Evolutionary conservation across 805 yeast genomes (phyloP).

Genomic region (Wickerhamomyces strasburgensis): DNA sequence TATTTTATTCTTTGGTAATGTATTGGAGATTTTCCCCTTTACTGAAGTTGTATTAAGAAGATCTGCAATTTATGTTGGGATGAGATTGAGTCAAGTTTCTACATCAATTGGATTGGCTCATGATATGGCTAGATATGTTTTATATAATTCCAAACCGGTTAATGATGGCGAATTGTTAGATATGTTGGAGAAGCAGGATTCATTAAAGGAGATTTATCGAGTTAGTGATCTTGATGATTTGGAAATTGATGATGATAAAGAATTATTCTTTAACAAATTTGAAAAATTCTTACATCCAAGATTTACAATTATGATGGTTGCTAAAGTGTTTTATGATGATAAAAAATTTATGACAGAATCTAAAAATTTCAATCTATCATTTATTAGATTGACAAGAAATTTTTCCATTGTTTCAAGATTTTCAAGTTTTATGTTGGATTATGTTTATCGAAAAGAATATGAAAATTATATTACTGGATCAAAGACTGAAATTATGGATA

Average conservation of each 20-base stretch:
- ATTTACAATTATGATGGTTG: not conserved
- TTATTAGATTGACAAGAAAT: not conserved
- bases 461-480: not conserved
- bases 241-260: slow-evolving; percentile 6
- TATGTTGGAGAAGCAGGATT: slow-evolving; percentile 6
- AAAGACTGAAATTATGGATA: too few relatives aligned
- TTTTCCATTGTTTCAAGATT: not conserved
- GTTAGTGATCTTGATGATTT: slow-evolving; percentile 4
- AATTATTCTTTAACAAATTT: slow-evolving; percentile 2
- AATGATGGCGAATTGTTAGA: slow-evolving; percentile 4
- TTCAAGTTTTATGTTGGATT: not conserved
- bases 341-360: not conserved
- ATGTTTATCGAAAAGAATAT: not conserved
- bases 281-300: slow-evolving; percentile 4
- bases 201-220: not conserved
- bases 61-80: slow-evolving; percentile 2
- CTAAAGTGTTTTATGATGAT: not conserved
- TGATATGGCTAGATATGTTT: slow-evolving; percentile 5
- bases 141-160: slow-evolving; percentile 2
- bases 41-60: slow-evolving; percentile 1
- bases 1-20: too few relatives aligned
- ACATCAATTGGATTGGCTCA: not conserved
- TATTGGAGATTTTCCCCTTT: not conserved
- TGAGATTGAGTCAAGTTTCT: not conserved
- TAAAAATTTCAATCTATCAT: not conserved